Conservation (phyloP, 2,329 filamentous ascomycete genomes). For the Podosphaera xanthii region DNA sequence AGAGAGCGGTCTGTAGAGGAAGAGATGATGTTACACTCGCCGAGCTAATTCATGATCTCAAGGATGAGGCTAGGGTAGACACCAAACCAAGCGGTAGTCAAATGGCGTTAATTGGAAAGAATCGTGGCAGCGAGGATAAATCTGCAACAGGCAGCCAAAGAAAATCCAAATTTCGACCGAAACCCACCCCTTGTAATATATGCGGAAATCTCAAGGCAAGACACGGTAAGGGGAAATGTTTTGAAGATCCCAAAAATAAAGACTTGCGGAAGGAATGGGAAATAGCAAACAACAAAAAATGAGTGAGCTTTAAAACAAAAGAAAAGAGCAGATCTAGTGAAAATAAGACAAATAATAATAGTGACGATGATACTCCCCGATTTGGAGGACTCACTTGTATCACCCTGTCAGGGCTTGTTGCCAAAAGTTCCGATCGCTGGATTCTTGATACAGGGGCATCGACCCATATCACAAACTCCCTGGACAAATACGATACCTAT, state of each 20-base stretch:
- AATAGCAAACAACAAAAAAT: not conserved
- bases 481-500: not conserved
- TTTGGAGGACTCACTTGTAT: not conserved
- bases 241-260: conserved; percentile 1
- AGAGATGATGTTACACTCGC: not conserved
- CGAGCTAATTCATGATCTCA: not conserved
- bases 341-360: not conserved
- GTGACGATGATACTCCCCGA: not conserved
- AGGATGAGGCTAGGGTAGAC: not conserved
- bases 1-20: not conserved
- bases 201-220: not conserved
- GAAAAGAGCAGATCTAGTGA: not conserved
- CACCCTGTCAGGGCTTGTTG: not conserved
- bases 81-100: not conserved
- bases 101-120: conserved; percentile 1
- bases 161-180: not conserved
- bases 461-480: not conserved
- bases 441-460: not conserved
- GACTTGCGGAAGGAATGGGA: not conserved
- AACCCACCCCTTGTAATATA: not conserved
- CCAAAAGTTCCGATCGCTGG: not conserved
- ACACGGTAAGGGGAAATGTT: not conserved
- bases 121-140: not conserved
- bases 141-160: not conserved
- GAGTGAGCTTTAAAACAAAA: not conserved